Evolutionary conservation across 208 protist species (phyloP).

Genomic region (Trypanosoma cruzi): DNA sequence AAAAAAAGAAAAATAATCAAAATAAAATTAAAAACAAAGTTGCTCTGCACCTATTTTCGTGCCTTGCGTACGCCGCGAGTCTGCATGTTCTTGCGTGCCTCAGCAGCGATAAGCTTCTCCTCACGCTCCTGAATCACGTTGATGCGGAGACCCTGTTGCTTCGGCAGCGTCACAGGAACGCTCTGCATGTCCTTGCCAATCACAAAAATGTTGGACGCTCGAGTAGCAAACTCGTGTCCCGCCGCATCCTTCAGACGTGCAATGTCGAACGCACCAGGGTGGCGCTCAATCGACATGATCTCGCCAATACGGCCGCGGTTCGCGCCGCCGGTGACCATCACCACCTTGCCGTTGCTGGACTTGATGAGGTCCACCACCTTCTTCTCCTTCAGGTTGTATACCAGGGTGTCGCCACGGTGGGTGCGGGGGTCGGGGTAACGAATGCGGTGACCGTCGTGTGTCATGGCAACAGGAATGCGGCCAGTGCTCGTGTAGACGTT

Average conservation of each 20-base stretch:
- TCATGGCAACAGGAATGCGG: conserved; percentile 97
- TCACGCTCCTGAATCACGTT: conserved; percentile 90
- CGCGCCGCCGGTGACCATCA: conserved; percentile 97
- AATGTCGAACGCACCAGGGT: conserved; percentile 98
- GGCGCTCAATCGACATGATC: conserved; percentile 93
- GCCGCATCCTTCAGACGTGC: conserved; percentile 96
- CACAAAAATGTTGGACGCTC: conserved; percentile 98
- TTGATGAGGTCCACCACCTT: conserved; percentile 94
- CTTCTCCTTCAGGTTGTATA: conserved; percentile 96
- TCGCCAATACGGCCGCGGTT: conserved; percentile 99
- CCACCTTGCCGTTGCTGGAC: conserved; percentile 93
- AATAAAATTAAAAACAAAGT: conserved; percentile 2
- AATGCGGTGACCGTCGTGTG: conserved; percentile 99
- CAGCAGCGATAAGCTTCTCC: conserved; percentile 79
- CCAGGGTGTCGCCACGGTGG: conserved; percentile 97
- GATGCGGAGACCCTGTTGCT: conserved; percentile 95
- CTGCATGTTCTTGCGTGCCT: conserved; percentile 60
- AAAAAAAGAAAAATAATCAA: conserved; percentile 22
- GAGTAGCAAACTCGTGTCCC: conserved; percentile 97
- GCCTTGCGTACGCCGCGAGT: conserved; percentile 48
- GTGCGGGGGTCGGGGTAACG: conserved; percentile 98
- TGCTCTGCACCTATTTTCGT: conserved; percentile 40
- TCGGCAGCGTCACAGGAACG: conserved; percentile 95
- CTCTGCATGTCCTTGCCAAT: conserved; percentile 95
- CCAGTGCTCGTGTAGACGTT: conserved; percentile 90